Percentiles rank a stretch among this genome's conserved stretches.
Conservation (phyloP, 225 moss, liverwort and hornwort species). For the Pseudisothecium myosuroides region DNA sequence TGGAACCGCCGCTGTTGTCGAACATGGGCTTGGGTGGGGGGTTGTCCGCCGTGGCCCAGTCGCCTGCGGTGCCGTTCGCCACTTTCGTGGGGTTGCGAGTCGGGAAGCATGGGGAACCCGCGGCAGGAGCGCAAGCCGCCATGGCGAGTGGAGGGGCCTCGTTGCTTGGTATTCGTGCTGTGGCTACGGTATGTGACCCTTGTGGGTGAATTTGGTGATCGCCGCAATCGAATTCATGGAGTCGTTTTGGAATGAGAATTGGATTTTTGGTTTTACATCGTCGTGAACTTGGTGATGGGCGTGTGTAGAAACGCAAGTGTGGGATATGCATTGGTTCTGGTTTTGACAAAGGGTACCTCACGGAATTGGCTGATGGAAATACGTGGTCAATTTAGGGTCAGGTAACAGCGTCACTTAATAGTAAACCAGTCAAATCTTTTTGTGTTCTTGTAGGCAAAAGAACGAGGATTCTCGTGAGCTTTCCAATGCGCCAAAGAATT, state of each 20-base stretch:
- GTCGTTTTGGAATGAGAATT: background rate
- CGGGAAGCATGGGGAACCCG: background rate
- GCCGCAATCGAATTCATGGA: background rate
- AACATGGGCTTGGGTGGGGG: background rate
- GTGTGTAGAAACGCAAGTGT: background rate
- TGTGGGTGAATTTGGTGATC: background rate
- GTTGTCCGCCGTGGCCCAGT: background rate
- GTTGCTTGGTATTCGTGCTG: slow-evolving; percentile 6
- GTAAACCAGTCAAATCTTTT: background rate
- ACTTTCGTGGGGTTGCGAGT: slow-evolving; percentile 10
- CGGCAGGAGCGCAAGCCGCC: background rate
- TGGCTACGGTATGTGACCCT: slow-evolving; percentile 11
- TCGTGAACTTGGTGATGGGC: background rate
- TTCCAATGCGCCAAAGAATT: background rate
- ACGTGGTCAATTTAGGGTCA: background rate
- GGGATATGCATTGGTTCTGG: background rate
- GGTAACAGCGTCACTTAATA: background rate
- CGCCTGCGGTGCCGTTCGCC: background rate
- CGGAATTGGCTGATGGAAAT: background rate
- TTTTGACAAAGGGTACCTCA: background rate
- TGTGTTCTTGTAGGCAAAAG: background rate
- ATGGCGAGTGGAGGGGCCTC: background rate
- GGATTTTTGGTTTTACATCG: background rate
- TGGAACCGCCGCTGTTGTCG: background rate
- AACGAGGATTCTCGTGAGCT: background rate